Evolutionary conservation across 257 asterid genomes (phyloP).

Genomic region (Capsicum pubescens): DNA sequence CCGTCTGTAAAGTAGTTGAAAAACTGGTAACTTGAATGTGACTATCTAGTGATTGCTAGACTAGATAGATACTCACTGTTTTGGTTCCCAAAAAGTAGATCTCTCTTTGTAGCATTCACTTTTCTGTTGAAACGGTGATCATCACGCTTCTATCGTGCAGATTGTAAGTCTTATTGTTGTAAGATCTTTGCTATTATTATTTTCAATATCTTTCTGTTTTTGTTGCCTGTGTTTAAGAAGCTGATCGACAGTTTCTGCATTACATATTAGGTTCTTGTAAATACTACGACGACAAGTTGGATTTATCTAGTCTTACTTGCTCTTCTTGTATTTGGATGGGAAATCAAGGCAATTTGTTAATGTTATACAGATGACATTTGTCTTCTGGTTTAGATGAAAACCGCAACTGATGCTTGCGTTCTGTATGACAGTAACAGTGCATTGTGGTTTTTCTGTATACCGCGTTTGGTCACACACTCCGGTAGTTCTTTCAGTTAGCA

Average conservation of each 20-base stretch:
- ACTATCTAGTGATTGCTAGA: too few species aligned
- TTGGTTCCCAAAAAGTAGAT: too few species aligned
- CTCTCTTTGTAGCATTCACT: too few species aligned
- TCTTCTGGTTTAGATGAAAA: too few species aligned
- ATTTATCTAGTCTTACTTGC: slow-evolving; percentile 53
- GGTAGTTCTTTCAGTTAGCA: not conserved
- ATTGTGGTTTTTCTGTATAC: slow-evolving; percentile 11
- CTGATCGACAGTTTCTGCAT: not conserved
- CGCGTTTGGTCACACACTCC: not conserved
- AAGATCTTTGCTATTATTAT: not conserved
- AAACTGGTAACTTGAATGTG: too few species aligned
- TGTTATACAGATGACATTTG: too few species aligned
- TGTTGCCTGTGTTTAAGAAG: not conserved
- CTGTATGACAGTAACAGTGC: slow-evolving; percentile 65
- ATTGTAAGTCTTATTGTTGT: too few species aligned
- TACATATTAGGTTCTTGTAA: slow-evolving; percentile 60
- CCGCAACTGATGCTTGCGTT: slow-evolving; percentile 93
- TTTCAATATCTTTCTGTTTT: not conserved
- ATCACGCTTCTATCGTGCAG: too few species aligned
- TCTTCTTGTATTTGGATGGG: slow-evolving; percentile 70
- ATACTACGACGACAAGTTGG: slow-evolving; percentile 58
- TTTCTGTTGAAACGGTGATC: too few species aligned
- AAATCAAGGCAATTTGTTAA: slow-evolving; percentile 79
- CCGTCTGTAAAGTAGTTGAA: too few species aligned
- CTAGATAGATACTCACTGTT: too few species aligned